phyloP scores from a whole-genome alignment of 179 eudicot species.

The Beta lomatogona region DNA sequence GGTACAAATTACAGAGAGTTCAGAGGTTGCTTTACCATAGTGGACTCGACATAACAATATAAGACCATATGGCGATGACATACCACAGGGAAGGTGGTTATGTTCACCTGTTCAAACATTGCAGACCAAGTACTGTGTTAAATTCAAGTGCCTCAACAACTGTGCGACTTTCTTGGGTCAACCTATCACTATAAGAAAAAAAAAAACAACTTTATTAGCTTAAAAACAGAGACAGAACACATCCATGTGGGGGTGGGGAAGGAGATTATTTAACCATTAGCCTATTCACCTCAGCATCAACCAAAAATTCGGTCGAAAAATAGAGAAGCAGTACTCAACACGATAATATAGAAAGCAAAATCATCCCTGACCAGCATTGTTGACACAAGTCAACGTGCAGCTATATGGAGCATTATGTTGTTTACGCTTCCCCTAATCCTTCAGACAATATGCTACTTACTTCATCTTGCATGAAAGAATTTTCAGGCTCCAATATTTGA shows the following conservation, averaged over 20 bases:
- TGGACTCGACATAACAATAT: not conserved
- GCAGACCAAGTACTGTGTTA: not conserved
- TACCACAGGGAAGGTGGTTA: not conserved
- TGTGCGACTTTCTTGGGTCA: not conserved
- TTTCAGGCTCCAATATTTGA: conserved; percentile 1
- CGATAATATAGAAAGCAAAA: not conserved
- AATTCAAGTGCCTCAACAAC: not conserved
- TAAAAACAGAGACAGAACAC: too few relatives aligned
- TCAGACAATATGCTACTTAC: conserved; percentile 38
- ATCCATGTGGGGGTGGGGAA: not conserved
- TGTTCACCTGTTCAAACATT: not conserved
- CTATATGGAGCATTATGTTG: too few relatives aligned
- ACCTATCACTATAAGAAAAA: not conserved
- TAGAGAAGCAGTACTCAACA: not conserved
- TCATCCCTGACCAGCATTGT: not conserved
- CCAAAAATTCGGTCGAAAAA: not conserved
- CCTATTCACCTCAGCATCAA: not conserved
- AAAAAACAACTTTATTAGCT: too few relatives aligned
- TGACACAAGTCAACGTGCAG: not conserved
- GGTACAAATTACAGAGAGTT: not conserved
- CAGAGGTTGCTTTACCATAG: not conserved
- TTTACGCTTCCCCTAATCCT: conserved; percentile 31
- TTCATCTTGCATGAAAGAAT: conserved; percentile 27
- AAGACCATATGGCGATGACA: not conserved
- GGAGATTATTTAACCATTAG: not conserved